Percentiles rank a stretch among this genome's conserved stretches.
These are phyloP conservation scores for Lentinula boryana DNA, from an alignment of 768 basidiomycete genomes.

Conservation along the genomic window DNA sequence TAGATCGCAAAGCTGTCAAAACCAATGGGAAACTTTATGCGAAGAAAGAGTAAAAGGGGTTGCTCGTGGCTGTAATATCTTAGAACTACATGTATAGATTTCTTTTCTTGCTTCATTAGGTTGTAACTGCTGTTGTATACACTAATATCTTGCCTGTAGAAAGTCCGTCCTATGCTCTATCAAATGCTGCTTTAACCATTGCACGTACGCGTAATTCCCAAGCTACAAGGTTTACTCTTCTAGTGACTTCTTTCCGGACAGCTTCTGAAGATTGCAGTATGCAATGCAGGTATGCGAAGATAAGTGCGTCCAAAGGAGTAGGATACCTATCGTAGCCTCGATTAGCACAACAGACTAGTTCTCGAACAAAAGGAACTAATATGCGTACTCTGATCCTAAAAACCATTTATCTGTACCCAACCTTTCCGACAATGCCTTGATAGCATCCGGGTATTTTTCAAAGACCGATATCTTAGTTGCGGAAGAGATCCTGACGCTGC, in stretches of 20 bases:
- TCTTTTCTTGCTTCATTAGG: neutral
- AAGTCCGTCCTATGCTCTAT: neutral
- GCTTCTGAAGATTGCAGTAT: slow-evolving; percentile 41
- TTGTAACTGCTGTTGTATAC: neutral
- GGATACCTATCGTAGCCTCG: slow-evolving; percentile 41
- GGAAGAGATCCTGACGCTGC: slow-evolving; percentile 32
- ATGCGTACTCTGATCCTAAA: slow-evolving; percentile 60
- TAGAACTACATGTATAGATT: neutral
- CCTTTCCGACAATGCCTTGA: slow-evolving; percentile 66
- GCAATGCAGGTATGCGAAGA: slow-evolving; percentile 75
- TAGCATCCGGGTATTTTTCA: slow-evolving; percentile 63
- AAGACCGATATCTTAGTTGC: slow-evolving; percentile 30
- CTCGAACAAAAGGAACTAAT: neutral
- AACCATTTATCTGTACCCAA: slow-evolving; percentile 79
- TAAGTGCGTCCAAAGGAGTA: slow-evolving; percentile 75
- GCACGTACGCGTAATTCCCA: slow-evolving; percentile 72
- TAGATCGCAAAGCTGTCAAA: slow-evolving; percentile 2
- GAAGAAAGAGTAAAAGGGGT: slow-evolving; percentile 12
- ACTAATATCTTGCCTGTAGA: neutral
- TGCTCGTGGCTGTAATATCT: slow-evolving; percentile 11
- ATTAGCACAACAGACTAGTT: neutral
- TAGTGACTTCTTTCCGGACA: slow-evolving; percentile 59
- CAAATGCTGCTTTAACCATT: slow-evolving; percentile 50
- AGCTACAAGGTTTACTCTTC: slow-evolving; percentile 69
- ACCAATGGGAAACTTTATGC: slow-evolving; percentile 12